Evolutionary conservation across 225 moss, liverwort and hornwort genomes (phyloP), one percentile per base, ranked within the genome.

Genomic region (Antitrichia curtipendula): DNA sequence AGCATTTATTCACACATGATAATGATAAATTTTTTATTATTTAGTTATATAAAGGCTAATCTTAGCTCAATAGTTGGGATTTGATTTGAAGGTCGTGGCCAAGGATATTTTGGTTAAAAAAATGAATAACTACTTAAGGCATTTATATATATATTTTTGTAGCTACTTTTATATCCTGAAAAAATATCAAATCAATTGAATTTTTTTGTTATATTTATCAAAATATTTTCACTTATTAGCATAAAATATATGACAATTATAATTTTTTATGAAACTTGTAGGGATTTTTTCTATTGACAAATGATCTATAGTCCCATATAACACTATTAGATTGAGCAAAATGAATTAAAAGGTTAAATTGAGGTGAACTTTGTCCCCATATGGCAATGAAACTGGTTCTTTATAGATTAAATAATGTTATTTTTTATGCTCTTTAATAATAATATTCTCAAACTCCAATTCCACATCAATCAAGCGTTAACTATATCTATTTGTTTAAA

Each of bases 41-140:
- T 75, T 0, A 75, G 0, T 36, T 14, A 13, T 23, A 2, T 32
- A 7, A 12, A 34, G 8, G 3, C 5, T 75, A 34, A 17, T 52
- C 0, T 9, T 8, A 22, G 14, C 1, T 75, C 22, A 21, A 22
- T 52, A 17, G 3, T 22, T 22, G 22, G 2, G 3, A 75, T 52
- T 75, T 52, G 22, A 52, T 2, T 21, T 34, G 13, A 34, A 53
- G 6, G 12, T 40, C 2, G 49, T 20, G 4, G 2, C 1, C 4
- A 47, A 12, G 12, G 32, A 1, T 21, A 5, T 75, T 75, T 50
- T 34, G 8, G 8, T 4, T 50, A 2, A 34, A 20, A 32, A 34
- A 75, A 31, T 32, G 7, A 32, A 49, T 49, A 50, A 32, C 13
- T 75, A 21, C 5, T 13, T 49, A 1, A 36, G 8, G 36, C 13